Evolutionary conservation across 208 protist genomes (phyloP), one percentile per base, ranked within the genome.

Genomic region (Crithidia acanthocephali): DNA sequence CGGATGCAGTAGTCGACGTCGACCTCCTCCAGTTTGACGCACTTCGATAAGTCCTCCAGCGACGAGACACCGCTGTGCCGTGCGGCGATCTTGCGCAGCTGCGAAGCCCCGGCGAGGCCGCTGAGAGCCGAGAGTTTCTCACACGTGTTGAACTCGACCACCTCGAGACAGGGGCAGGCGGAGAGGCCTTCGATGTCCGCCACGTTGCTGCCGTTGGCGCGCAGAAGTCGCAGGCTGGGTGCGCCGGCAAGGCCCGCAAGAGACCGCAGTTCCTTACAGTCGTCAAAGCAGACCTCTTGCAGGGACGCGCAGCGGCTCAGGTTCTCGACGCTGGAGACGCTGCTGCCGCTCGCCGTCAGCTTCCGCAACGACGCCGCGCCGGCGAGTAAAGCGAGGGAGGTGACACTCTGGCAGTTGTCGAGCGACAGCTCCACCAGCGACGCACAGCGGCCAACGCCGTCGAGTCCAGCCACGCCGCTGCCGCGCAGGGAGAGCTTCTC

Each of bases 401-500:
- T 47, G 23, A 63, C 16, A 23, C 25, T 50, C 25, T 32, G 5
- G 40, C 57, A 63, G 37, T 63, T 37, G 25, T 63, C 57, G 11
- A 63, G 22, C 5, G 25, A 6, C 40, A 63, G 7, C 40, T 50
- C 57, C 25, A 50, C 37, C 57, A 63, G 40, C 13, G 57, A 27
- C 23, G 10, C 40, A n/a, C 57, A 63, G 18, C 16, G 40, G 8
- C 40, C 40, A 4, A 63, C 40, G n/a, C 57, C 57, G 40, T 63
- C 57, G 2, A 63, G 57, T n/a, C 37, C 40, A 23, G 57, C 35
- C 18, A 63, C 57, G 25, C 57, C 57, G 40, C 57, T 63, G 57
- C 57, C 57, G 25, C 57, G 18, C 9, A 63, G 40, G 3, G 57
- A 63, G 5, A 63, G 40, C 57, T 47, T 63, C 23, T 30, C 10